phyloP scores from a whole-genome alignment of 2,329 filamentous ascomycete genomes.

The Xylaria sp. region DNA sequence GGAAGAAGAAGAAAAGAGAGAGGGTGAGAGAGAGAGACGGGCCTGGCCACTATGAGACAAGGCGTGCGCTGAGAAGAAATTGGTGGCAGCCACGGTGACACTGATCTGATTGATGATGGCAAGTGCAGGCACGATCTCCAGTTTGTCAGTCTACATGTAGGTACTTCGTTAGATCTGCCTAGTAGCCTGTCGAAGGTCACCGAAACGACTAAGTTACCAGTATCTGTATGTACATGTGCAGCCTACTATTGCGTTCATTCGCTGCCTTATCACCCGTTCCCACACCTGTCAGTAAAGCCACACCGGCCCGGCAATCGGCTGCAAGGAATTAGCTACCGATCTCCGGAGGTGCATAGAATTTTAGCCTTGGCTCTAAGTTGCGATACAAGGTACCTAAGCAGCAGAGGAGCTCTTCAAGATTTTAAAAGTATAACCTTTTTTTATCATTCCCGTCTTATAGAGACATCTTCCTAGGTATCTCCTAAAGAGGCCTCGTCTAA shows the following conservation, averaged over 20 bases:
- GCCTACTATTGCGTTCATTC: neutral
- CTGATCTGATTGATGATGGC: neutral
- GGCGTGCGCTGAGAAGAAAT: constrained; percentile 5
- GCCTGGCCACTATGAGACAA: neutral
- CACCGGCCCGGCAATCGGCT: neutral
- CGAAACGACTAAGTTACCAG: neutral
- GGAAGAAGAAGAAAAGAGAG: neutral
- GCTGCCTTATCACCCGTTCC: neutral
- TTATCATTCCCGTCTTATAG: neutral
- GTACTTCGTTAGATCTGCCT: too few species aligned
- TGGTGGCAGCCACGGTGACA: neutral
- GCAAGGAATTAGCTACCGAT: constrained; percentile 1
- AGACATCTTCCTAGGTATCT: neutral
- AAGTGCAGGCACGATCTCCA: neutral
- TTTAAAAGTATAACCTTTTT: neutral
- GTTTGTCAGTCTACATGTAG: too few species aligned
- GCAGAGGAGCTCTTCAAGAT: neutral
- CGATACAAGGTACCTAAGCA: too few species aligned
- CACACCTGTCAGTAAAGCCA: neutral
- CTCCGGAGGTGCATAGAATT: neutral
- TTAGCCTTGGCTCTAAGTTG: neutral
- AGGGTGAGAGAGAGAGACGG: neutral
- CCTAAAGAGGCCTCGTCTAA: neutral
- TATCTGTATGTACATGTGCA: neutral
- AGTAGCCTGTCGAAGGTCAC: neutral